Base-by-base conservation (phyloP, 306 rosid species). In the Corylus americana region DNA sequence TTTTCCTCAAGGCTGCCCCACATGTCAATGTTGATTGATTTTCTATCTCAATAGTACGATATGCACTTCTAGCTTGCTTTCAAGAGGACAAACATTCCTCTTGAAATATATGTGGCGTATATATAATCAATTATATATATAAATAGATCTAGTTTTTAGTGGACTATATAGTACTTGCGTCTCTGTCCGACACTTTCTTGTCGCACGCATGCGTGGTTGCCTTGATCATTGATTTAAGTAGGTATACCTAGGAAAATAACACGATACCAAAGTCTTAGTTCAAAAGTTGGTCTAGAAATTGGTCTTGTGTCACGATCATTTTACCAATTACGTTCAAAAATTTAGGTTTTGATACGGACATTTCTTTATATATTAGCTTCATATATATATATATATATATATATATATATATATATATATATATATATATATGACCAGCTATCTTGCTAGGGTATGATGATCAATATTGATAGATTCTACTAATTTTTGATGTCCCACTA, bases 271-370 rank as follows among this genome's bases (percentile, higher is more conserved):
- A 55, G 67, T 74, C 71, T 77, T 63, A 68, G 75, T 71, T 71
- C 59, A 22, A 1, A 22, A 68, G 66, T 22, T 84, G 67, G 51
- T 70, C 75, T 47, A 16, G 62, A 70, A 78, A 54, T 75, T 71
- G 79, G 83, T 78, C 80, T 61, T 11, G 58, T 29, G 87, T 85
- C 85, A 62, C 55, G n/a, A 42, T 86, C 79, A 18, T 76, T 82
- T 75, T 80, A 58, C 47, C 42, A 17, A 12, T 67, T 74, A 37
- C 75, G 75, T 78, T 75, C 47, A 42, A 77, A 69, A 59, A 75
- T 80, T 85, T 50, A 58, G 58, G 70, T 53, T 62, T 51, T 29
- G 89, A 86, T 55, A 78, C 29, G 53, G 35, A 31, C 35, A 31
- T 31, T 31, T 2, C 35, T 31, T 31, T 31, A 31, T 31, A 31